A percentile compares a stretch with the other conserved stretches of the same genome.
Evolutionary conservation across 2,329 filamentous ascomycete genomes (phyloP).

Genomic region (Penicillium palitans): DNA sequence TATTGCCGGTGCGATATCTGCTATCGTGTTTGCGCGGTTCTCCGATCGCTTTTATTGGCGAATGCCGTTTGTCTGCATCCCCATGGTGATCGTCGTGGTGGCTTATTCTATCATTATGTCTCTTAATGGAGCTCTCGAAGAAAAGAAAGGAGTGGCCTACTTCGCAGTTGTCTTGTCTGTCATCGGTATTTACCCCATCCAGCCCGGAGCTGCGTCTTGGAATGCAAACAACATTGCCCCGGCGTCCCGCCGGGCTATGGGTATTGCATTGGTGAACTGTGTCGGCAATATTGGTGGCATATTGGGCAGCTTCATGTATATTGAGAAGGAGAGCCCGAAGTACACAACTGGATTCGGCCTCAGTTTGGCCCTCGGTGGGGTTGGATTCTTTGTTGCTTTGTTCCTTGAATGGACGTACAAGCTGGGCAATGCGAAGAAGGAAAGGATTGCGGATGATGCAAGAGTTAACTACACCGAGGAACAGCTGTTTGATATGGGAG

Average conservation of each 20-base stretch:
- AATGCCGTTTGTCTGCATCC: constrained; percentile 26
- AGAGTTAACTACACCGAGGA: constrained; percentile 37
- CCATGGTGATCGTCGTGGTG: constrained; percentile 16
- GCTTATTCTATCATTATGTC: constrained; percentile 26
- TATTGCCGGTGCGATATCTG: constrained; percentile 28
- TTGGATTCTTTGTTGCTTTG: constrained; percentile 20
- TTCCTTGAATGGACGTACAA: constrained; percentile 26
- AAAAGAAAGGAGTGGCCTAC: constrained; percentile 23
- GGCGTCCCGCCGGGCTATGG: constrained; percentile 24
- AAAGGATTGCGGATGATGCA: constrained; percentile 5
- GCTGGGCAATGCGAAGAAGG: constrained; percentile 21
- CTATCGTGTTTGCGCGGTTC: constrained; percentile 22
- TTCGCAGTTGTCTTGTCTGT: constrained; percentile 27
- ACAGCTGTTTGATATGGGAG: constrained; percentile 44
- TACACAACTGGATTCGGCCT: constrained; percentile 28
- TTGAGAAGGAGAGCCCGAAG: constrained; percentile 21
- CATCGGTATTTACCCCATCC: constrained; percentile 29
- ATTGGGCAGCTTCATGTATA: constrained; percentile 29
- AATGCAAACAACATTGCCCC: constrained; percentile 30
- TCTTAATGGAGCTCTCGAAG: constrained; percentile 21
- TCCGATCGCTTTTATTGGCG: constrained; percentile 30
- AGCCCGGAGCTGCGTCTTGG: constrained; percentile 29
- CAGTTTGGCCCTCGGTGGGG: constrained; percentile 19
- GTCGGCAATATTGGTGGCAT: constrained; percentile 28
- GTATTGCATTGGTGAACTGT: constrained; percentile 24